A percentile compares a stretch with the other conserved stretches of the same genome.
Conservation (phyloP, 352 stramenopile species). For the Paralagenidium karlingii region DNA sequence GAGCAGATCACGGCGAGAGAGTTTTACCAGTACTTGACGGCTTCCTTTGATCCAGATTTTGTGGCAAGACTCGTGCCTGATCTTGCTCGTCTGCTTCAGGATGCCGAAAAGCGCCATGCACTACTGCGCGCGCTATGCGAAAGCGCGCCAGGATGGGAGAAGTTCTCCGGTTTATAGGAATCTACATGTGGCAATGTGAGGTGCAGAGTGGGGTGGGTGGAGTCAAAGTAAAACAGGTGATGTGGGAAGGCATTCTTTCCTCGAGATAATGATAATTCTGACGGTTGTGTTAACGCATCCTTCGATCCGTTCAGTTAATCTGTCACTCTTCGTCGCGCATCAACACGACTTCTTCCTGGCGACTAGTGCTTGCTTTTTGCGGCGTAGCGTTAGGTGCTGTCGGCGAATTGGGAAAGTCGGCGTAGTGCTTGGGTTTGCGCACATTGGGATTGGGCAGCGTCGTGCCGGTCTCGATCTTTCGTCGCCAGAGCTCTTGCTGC, state of each 20-base stretch:
- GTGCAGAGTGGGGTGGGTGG: background rate
- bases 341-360: too few relatives aligned
- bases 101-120: slow-evolving; percentile 74
- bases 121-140: slow-evolving; percentile 76
- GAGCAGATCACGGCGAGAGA: slow-evolving; percentile 78
- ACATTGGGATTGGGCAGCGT: slow-evolving; percentile 11
- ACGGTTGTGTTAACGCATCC: too few relatives aligned
- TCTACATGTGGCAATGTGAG: background rate
- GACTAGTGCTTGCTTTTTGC: too few relatives aligned
- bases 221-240: too few relatives aligned
- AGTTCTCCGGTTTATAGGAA: slow-evolving; percentile 73
- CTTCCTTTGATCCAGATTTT: slow-evolving; percentile 80
- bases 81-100: slow-evolving; percentile 68
- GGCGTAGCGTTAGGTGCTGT: too few relatives aligned
- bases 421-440: slow-evolving; percentile 67
- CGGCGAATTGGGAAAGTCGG: too few relatives aligned
- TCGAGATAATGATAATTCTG: too few relatives aligned
- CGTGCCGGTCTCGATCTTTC: slow-evolving; percentile 21
- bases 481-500: slow-evolving; percentile 73
- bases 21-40: slow-evolving; percentile 85
- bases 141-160: slow-evolving; percentile 67
- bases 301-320: too few relatives aligned
- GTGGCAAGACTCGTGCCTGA: slow-evolving; percentile 74
- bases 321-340: too few relatives aligned
- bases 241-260: too few relatives aligned